phyloP scores from a whole-genome alignment of 805 yeast species.

The Yarrowia sp. region DNA sequence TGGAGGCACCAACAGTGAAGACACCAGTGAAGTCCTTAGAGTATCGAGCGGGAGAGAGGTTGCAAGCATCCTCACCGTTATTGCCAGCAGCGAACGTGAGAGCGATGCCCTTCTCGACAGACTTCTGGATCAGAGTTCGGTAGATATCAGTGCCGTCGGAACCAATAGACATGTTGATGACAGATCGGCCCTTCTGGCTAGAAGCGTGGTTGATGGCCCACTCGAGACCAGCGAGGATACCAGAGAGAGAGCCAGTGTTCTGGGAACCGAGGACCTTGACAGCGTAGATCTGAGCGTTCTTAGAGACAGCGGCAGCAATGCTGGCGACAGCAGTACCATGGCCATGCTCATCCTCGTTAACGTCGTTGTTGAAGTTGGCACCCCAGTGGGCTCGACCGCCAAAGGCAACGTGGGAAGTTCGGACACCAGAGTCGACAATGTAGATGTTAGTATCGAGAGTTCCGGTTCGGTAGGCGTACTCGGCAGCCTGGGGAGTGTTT shows the following conservation, averaged over 20 bases:
- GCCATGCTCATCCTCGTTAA: constrained; percentile 81
- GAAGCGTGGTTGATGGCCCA: constrained; percentile 48
- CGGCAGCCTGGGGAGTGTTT: constrained; percentile 44
- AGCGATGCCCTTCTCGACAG: neutral
- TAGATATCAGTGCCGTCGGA: constrained; percentile 3
- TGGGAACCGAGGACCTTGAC: constrained; percentile 58
- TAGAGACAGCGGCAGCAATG: constrained; percentile 67
- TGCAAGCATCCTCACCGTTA: constrained; percentile 71
- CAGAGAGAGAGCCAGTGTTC: constrained; percentile 60
- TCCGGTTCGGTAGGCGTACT: constrained; percentile 70
- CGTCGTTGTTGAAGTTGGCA: constrained; percentile 70
- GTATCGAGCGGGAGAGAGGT: constrained; percentile 73
- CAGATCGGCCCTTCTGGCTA: neutral
- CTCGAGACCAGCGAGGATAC: constrained; percentile 61
- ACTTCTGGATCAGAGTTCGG: neutral
- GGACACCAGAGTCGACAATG: constrained; percentile 86
- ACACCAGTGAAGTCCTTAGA: constrained; percentile 41
- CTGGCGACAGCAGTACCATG: constrained; percentile 98
- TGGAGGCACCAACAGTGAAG: constrained; percentile 85
- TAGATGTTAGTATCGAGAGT: constrained; percentile 86
- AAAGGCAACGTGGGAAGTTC: constrained; percentile 73
- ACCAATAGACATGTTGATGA: constrained; percentile 17
- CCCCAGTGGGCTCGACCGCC: constrained; percentile 87
- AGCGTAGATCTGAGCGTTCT: constrained; percentile 56
- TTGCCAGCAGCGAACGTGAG: constrained; percentile 54